Evolutionary conservation across 2,329 filamentous ascomycete genomes (phyloP).

Genomic region (Curvularia sp.): DNA sequence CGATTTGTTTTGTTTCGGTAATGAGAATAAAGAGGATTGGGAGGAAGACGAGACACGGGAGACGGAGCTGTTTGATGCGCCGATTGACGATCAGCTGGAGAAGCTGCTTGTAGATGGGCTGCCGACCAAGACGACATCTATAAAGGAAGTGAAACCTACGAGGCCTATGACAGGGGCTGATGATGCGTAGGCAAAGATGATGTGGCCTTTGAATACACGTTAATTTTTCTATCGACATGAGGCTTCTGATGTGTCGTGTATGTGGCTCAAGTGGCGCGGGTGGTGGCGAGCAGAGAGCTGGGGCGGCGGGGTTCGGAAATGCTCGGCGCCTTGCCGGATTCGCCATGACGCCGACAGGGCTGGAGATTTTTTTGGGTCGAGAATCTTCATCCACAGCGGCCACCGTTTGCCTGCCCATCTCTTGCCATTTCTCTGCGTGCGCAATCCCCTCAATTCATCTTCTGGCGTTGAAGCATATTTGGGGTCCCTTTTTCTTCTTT

Average conservation of each 20-base stretch:
- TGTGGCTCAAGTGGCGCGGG: not conserved
- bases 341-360: constrained; percentile 13
- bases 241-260: not conserved
- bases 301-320: not conserved
- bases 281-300: not conserved
- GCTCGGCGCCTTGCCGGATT: constrained; percentile 8
- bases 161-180: not conserved
- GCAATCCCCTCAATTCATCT: not conserved
- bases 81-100: constrained; percentile 9
- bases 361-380: constrained; percentile 11
- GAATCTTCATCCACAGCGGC: constrained; percentile 5
- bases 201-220: not conserved
- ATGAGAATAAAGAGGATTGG: constrained; percentile 44
- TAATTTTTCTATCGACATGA: not conserved
- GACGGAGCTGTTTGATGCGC: constrained; percentile 17
- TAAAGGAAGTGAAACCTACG: not conserved
- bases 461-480: constrained; percentile 17
- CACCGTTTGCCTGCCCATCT: not conserved
- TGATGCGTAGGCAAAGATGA: not conserved
- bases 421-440: not conserved
- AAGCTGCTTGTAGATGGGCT: constrained; percentile 4
- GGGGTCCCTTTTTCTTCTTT: constrained; percentile 6
- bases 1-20: constrained; percentile 71
- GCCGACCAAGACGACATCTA: not conserved
- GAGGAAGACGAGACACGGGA: constrained; percentile 29